phyloP scores from a whole-genome alignment of 257 asterid species.

The Fraxinus excelsior region DNA sequence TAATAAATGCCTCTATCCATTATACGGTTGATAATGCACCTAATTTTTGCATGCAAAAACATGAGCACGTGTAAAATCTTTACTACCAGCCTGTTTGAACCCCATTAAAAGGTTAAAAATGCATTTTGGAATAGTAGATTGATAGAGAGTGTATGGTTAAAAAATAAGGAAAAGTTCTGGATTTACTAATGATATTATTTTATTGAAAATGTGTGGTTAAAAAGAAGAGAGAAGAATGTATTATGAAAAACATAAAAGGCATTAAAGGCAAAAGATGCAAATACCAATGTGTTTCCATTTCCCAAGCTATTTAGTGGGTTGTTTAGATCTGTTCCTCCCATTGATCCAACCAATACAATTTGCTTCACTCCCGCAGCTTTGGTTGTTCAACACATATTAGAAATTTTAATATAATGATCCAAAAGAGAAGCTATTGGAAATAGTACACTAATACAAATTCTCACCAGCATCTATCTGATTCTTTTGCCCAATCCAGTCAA shows the following conservation, averaged over 20 bases:
- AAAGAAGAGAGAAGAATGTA: no score
- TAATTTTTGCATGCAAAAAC: background rate
- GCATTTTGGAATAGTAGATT: no score
- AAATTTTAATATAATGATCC: background rate
- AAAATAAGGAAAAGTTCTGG: no score
- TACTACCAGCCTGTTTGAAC: background rate
- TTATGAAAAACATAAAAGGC: background rate
- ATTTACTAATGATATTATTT: no score
- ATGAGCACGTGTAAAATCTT: background rate
- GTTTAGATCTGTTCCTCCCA: constrained; percentile 86
- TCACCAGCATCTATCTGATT: constrained; percentile 92
- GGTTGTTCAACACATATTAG: constrained; percentile 51
- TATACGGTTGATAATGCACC: no score
- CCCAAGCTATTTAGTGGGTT: constrained; percentile 84
- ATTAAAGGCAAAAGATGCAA: constrained; percentile 15
- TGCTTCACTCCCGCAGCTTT: constrained; percentile 97
- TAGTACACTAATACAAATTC: constrained; percentile 12
- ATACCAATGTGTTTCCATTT: constrained; percentile 89
- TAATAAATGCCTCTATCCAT: no score
- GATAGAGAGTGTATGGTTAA: no score
- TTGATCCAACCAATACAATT: constrained; percentile 88
- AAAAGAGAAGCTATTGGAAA: background rate
- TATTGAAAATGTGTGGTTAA: no score
- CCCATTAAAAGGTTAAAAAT: no score
- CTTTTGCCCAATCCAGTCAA: constrained; percentile 96